Percentiles rank a stretch among this genome's conserved stretches.
These are phyloP conservation scores for Hansenula lynferdii DNA, from an alignment of 1,139 yeast species.

Conservation along the genomic window DNA sequence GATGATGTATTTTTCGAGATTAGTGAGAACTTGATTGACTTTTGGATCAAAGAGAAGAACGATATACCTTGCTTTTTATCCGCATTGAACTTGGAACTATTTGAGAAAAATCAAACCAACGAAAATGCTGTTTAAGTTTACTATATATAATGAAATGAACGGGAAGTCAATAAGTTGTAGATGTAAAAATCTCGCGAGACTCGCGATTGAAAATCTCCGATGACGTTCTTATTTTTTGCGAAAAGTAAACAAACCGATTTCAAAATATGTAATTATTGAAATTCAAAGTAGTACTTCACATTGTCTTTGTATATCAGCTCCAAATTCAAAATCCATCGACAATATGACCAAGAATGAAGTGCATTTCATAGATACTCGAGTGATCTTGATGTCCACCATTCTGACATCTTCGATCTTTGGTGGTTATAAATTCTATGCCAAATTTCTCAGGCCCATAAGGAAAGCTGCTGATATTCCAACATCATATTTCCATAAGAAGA, in stretches of 20 bases:
- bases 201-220: neutral
- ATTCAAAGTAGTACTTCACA: neutral
- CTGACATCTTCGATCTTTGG: conserved; percentile 30
- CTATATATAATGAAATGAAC: too few relatives aligned
- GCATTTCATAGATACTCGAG: conserved; percentile 9
- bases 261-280: neutral
- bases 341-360: neutral
- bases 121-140: too few relatives aligned
- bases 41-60: conserved; percentile 65
- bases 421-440: conserved; percentile 30
- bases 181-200: neutral
- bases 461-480: conserved; percentile 37
- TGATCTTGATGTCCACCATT: conserved; percentile 24
- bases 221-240: neutral
- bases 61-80: conserved; percentile 81
- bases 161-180: too few relatives aligned
- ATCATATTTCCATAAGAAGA: conserved; percentile 32
- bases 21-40: conserved; percentile 53
- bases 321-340: neutral
- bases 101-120: conserved; percentile 26
- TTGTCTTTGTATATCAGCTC: neutral
- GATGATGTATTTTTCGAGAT: conserved; percentile 33
- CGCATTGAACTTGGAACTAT: conserved; percentile 64
- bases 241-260: conserved; percentile 2
- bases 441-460: conserved; percentile 33